These are phyloP conservation scores for Mycena latifolia DNA, from an alignment of 768 basidiomycete genomes.

Conservation along the genomic window DNA sequence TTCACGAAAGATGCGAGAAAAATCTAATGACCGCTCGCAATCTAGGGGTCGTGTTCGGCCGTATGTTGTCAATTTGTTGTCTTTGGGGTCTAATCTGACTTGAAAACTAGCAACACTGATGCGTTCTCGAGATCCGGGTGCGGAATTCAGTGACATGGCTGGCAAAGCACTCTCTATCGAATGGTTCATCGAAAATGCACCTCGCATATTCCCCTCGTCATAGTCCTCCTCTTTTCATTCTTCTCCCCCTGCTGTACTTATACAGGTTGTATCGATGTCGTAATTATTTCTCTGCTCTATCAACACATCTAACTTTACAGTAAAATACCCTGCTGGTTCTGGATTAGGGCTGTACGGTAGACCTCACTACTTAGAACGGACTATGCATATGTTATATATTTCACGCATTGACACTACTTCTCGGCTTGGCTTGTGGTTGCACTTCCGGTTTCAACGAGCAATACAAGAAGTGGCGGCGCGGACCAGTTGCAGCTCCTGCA, in stretches of 20 bases:
- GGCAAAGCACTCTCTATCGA: slow-evolving; percentile 94
- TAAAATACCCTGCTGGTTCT: slow-evolving; percentile 26
- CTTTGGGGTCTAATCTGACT: slow-evolving; percentile 21
- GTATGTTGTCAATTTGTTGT: slow-evolving; percentile 77
- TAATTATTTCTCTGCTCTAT: slow-evolving; percentile 39
- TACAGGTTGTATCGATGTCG: slow-evolving; percentile 37
- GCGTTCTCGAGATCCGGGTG: slow-evolving; percentile 85
- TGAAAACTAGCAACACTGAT: slow-evolving; percentile 84
- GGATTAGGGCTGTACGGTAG: slow-evolving; percentile 34
- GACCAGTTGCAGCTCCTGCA: slow-evolving; percentile 72
- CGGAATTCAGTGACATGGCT: slow-evolving; percentile 98
- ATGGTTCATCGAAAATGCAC: slow-evolving; percentile 94
- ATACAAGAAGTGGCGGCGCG: slow-evolving; percentile 87
- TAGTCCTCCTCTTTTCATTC: slow-evolving; percentile 19
- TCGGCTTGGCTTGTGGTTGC: slow-evolving; percentile 56
- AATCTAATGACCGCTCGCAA: slow-evolving; percentile 98
- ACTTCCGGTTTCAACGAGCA: slow-evolving; percentile 79
- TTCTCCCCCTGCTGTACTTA: slow-evolving; percentile 25
- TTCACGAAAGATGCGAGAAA: slow-evolving; percentile 73
- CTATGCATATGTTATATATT: slow-evolving; percentile 35
- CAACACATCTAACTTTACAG: slow-evolving; percentile 32
- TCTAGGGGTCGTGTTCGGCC: slow-evolving; percentile 97
- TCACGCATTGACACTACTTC: slow-evolving; percentile 42
- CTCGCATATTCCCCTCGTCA: slow-evolving; percentile 56
- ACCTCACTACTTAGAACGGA: slow-evolving; percentile 32